Percentiles rank a stretch among this genome's conserved stretches.
Conservation (phyloP, 2,329 filamentous ascomycete genomes). For the Gnomoniopsis smithogilvyi region DNA sequence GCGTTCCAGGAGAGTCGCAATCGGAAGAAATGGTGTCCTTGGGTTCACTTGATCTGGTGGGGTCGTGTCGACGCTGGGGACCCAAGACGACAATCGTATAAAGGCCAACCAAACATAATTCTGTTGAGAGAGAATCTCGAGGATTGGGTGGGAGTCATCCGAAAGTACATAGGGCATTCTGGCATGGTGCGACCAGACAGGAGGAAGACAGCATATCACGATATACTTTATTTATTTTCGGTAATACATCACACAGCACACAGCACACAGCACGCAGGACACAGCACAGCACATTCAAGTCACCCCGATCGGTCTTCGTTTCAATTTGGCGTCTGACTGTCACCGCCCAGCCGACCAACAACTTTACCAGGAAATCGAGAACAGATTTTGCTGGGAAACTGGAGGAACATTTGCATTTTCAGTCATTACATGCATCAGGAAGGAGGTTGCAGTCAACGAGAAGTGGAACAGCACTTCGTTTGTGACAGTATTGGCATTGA, state of each 20-base stretch:
- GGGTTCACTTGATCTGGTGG: background rate
- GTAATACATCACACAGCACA: constrained; percentile 14
- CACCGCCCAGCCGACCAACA: background rate
- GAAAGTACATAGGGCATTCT: constrained; percentile 18
- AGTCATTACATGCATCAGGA: background rate
- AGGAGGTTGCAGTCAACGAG: background rate
- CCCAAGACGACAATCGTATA: constrained; percentile 11
- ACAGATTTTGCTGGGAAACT: background rate
- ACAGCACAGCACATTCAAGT: constrained; percentile 3
- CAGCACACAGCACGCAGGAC: background rate
- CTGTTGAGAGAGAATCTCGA: constrained; percentile 12
- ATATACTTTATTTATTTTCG: constrained; percentile 20
- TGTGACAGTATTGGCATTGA: background rate
- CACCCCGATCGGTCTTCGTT: background rate
- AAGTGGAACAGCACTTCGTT: background rate
- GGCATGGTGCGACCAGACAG: constrained; percentile 14
- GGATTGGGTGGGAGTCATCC: constrained; percentile 1
- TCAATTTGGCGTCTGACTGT: background rate
- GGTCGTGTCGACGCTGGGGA: background rate
- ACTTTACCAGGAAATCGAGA: background rate
- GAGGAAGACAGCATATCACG: constrained; percentile 13
- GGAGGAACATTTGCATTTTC: background rate
- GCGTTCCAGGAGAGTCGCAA: constrained; percentile 12
- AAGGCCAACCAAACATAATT: constrained; percentile 17
- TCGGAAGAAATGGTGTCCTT: background rate